Evolutionary conservation across 805 yeast species (phyloP).

Genomic region (Wickerhamiella spandovensis): DNA sequence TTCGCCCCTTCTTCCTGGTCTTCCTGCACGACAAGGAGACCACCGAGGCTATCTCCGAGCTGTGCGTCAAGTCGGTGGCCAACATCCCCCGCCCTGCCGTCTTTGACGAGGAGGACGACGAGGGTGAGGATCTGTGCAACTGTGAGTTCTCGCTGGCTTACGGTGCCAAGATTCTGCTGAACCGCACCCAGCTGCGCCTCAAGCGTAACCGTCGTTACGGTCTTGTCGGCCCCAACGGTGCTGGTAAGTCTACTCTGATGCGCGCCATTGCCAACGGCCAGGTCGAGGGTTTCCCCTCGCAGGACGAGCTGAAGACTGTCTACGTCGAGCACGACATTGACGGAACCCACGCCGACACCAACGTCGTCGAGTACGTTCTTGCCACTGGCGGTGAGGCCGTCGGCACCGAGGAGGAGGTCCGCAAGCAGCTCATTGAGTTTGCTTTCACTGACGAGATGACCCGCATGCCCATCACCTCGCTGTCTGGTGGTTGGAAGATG

Average conservation of each 20-base stretch:
- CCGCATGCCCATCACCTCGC: constrained; percentile 53
- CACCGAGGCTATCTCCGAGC: constrained; percentile 79
- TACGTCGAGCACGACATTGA: constrained; percentile 95
- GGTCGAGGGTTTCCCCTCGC: constrained; percentile 92
- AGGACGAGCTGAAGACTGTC: constrained; percentile 76
- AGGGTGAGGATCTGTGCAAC: constrained; percentile 99
- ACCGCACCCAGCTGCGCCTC: constrained; percentile 97
- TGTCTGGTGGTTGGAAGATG: constrained; percentile 99
- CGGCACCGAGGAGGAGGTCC: constrained; percentile 56
- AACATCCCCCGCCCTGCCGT: constrained; percentile 95
- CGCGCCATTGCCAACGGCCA: constrained; percentile 94
- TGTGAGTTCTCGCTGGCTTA: constrained; percentile 99
- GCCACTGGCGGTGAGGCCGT: constrained; percentile 72
- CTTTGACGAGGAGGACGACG: constrained; percentile 85
- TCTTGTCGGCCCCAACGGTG: constrained; percentile 90
- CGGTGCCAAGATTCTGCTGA: constrained; percentile 99
- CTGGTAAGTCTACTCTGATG: constrained; percentile 96
- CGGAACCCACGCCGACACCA: constrained; percentile 86
- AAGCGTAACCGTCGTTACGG: constrained; percentile 96
- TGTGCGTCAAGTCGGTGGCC: constrained; percentile 92
- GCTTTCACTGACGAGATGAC: constrained; percentile 92
- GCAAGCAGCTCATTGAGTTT: constrained; percentile 64
- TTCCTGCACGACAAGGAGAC: constrained; percentile 90
- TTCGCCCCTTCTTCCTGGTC: constrained; percentile 90
- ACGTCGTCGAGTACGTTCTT: constrained; percentile 67